A percentile compares a stretch with the other conserved stretches of the same genome.
phyloP scores from a whole-genome alignment of 495 filamentous ascomycete species.

The Penicillium arizonense region DNA sequence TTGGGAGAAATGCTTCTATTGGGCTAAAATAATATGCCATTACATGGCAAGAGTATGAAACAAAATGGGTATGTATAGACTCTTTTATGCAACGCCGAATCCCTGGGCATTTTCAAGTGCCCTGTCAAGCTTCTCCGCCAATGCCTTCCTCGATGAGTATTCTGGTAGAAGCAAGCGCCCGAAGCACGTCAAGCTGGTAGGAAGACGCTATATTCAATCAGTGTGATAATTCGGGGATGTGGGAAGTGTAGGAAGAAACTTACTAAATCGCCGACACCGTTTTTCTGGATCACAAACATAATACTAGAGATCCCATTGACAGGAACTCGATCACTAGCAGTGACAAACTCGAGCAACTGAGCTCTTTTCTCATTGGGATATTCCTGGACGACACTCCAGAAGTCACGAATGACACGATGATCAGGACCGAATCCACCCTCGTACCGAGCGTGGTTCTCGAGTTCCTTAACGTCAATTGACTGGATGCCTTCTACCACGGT shows the following conservation, averaged over 20 bases:
- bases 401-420: constrained; percentile 68
- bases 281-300: constrained; percentile 78
- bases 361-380: constrained; percentile 66
- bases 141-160: constrained; percentile 64
- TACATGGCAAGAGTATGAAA: not conserved
- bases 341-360: constrained; percentile 88
- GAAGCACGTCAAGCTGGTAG: constrained; percentile 87
- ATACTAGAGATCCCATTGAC: constrained; percentile 77
- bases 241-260: constrained; percentile 11
- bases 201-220: constrained; percentile 55
- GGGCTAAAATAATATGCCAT: not conserved
- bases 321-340: constrained; percentile 85
- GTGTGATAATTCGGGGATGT: not conserved
- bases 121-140: constrained; percentile 71
- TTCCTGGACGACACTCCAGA: constrained; percentile 74
- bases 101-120: constrained; percentile 89
- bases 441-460: constrained; percentile 69
- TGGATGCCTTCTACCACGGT: constrained; percentile 78
- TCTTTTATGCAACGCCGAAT: constrained; percentile 69
- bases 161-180: constrained; percentile 81
- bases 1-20: not conserved
- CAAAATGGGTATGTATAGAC: constrained; percentile 21
- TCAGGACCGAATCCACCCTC: constrained; percentile 70
- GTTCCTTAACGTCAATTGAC: constrained; percentile 69
- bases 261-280: constrained; percentile 63